Evolutionary conservation across 768 basidiomycete species (phyloP), one percentile per base, ranked within the genome.

Genomic region (Leccinum barrowsii): DNA sequence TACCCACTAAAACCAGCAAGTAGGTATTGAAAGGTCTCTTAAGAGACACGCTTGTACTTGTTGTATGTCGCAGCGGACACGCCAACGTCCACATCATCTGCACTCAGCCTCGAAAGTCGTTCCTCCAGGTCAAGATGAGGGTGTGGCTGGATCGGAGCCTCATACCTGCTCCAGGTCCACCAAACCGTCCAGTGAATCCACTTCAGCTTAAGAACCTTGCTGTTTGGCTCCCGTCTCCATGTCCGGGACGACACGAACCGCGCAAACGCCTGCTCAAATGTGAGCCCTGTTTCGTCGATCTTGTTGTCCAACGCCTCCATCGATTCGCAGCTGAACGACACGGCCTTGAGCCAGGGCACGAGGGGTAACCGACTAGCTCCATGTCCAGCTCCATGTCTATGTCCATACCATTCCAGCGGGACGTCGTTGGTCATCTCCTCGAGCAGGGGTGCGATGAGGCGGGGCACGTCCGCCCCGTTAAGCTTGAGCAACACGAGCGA

Each of bases 121-220:
- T 21, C 50, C 62, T 71, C 70, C 57, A 71, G 59, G 37, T 68
- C 63, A 4, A 64, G 64, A n/a, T 58, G 17, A 3, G 68, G 68
- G 7, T 65, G 66, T 13, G 57, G 37, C 47, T 65, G 64, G 21
- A 66, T 49, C 1, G 70, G 55, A 3, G 63, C n/a, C 35, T 68
- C 55, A 46, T 62, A 59, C 55, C 66, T 42, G 30, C 61, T 65
- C 70, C 70, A 71, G 2, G 56, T 59, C 70, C 70, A 71, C 70
- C 70, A 71, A 4, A 71, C 61, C 59, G 70, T 71, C 70, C 70
- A 71, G 42, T 71, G 70, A 46, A 71, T 70, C 70, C 70, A 71
- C 19, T 65, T 71, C 24, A 71, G 46, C 22, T 40, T 62, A 22
- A 71, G 66, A 19, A 72, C 70, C 54, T 62, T 71, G 68, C 68